Base-by-base conservation (phyloP, 164 flowering plant species). In the Tetrastigma voinierianum region DNA sequence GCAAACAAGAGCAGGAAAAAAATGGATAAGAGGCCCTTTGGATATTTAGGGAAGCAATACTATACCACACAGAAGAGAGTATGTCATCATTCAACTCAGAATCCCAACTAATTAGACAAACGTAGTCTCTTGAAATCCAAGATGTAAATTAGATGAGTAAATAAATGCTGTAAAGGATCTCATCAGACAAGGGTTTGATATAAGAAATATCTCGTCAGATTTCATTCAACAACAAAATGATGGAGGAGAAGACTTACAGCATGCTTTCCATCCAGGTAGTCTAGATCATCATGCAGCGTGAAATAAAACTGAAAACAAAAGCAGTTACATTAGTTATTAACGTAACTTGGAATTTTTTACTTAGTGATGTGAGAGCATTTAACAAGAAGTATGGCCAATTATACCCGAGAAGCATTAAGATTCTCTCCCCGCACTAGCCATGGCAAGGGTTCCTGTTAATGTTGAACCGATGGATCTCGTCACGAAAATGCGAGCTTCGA, bases 371-470 rank as follows among this genome's bases (percentile, higher is more conserved):
- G 1, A 17, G 44, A 57, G 16, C 20, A 7, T 20, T 46, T 10
- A 18, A 32, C 32, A 46, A 60, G 10, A 14, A 13, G 14, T 20
- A 4, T 40, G 44, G 64, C 59, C 9, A 16, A 44, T 10, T 10
- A 67, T 71, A 94, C 97, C 98, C n/a, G 99, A 51, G 99, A 96
- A 64, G 99, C 99, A 88, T 96, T 96, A 10, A 89, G 83, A 82
- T 90, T 86, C 74, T 93, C 93, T 59, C 99, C n/a, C 99, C 65
- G 88, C 99, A 80, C 93, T 96, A 59, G 96, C 97, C 99, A 96
- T 96, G 17, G 99, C 88, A 72, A 93, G 82, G 11, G 95, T 89
- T 9, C 99, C 99, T 0, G 70, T 89, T 75, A 72, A 81, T 96
- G 99, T 96, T 45, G 93, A 77, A 76, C 90, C 94, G 86, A 81